Percentiles rank a stretch among this genome's conserved stretches.
phyloP scores from a whole-genome alignment of 495 filamentous ascomycete genomes.

The Hyphodiscus hymeniophilus region DNA sequence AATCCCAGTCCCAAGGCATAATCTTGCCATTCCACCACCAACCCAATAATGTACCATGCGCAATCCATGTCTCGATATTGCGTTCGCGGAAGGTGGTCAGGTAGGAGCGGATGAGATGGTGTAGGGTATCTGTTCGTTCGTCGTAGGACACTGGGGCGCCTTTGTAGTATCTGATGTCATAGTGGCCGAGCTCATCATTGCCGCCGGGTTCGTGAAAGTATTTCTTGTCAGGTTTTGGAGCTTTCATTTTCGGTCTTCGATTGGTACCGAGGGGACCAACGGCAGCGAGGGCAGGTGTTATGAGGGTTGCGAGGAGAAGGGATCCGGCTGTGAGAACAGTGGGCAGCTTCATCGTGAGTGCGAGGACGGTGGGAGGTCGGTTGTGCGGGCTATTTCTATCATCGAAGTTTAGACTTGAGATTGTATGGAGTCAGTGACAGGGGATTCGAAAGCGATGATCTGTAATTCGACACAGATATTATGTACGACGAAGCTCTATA shows the following conservation, averaged over 20 bases:
- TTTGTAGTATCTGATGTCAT: conserved; percentile 63
- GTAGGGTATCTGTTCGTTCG: conserved; percentile 53
- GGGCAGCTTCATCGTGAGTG: conserved; percentile 3
- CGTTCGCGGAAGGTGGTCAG: conserved; percentile 54
- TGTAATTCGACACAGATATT: too few species aligned
- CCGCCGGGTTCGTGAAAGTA: conserved; percentile 46
- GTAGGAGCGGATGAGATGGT: conserved; percentile 66
- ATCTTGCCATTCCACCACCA: conserved; percentile 90
- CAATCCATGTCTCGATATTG: conserved; percentile 74
- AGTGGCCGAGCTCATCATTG: conserved; percentile 53
- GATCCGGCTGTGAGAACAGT: background rate
- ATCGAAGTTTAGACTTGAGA: background rate
- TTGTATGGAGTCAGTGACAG: background rate
- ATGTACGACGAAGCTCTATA: too few species aligned
- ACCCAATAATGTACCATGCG: conserved; percentile 77
- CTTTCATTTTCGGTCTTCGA: background rate
- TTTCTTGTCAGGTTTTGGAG: conserved; percentile 11
- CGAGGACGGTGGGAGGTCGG: background rate
- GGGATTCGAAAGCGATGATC: too few species aligned
- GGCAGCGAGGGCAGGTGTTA: background rate
- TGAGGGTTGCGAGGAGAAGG: conserved; percentile 7
- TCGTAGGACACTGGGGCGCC: conserved; percentile 48
- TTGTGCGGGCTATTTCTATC: background rate
- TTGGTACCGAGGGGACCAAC: background rate
- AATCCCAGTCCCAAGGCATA: conserved; percentile 82